Conservation (phyloP, 164 flowering plant genomes). For the Annona squamosa region DNA sequence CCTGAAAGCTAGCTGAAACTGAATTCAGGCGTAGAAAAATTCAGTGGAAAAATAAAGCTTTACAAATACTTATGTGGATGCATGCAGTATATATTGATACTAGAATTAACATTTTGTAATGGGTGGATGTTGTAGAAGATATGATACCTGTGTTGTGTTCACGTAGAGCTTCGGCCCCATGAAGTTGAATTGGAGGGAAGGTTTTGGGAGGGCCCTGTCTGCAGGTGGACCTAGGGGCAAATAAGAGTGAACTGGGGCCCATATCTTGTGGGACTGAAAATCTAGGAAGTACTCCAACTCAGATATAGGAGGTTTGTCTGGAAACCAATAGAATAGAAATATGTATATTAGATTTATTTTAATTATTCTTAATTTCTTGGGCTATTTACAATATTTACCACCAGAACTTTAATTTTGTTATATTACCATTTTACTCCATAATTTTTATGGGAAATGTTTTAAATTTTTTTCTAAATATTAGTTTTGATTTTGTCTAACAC, state of each 20-base stretch:
- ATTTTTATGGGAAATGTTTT: no score
- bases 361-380: no score
- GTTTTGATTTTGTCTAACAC: no score
- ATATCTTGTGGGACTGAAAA: constrained; percentile 52
- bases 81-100: background rate
- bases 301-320: constrained; percentile 71
- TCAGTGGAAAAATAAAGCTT: no score
- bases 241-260: constrained; percentile 79
- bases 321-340: background rate
- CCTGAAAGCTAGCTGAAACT: constrained; percentile 26
- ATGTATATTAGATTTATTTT: no score
- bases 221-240: constrained; percentile 46
- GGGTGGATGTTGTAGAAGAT: background rate
- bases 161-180: constrained; percentile 75
- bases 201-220: constrained; percentile 26
- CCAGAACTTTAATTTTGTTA: no score
- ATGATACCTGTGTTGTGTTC: constrained; percentile 48
- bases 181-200: constrained; percentile 43
- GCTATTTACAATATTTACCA: no score
- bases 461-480: no score
- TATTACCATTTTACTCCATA: no score
- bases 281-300: constrained; percentile 64
- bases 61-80: background rate
- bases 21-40: background rate
- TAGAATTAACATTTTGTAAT: no score